These are phyloP conservation scores for Mortierella sp. DNA, from an alignment of 371 early-diverging fungal genomes.

Conservation along the genomic window DNA sequence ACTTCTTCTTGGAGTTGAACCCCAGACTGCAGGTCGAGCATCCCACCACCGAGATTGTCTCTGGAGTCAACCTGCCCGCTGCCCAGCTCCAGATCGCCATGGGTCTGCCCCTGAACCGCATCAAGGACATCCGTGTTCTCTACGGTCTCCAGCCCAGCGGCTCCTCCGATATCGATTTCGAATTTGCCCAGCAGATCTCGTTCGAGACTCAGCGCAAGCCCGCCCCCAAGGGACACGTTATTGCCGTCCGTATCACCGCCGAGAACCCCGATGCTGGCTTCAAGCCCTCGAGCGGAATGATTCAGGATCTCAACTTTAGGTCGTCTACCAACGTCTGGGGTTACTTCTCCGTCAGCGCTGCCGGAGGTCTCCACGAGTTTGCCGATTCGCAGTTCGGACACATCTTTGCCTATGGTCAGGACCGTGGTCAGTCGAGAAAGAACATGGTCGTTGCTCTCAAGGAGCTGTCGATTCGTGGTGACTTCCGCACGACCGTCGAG, in stretches of 20 bases:
- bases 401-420: conserved; percentile 97
- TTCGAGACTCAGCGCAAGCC: conserved; percentile 90
- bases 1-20: conserved; percentile 98
- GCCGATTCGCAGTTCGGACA: conserved; percentile 99
- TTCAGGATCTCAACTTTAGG: conserved; percentile 96
- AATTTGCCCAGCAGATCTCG: conserved; percentile 82
- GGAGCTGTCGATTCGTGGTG: conserved; percentile 98
- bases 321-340: conserved; percentile 97
- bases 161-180: conserved; percentile 94
- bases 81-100: conserved; percentile 98
- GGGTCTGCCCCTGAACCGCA: conserved; percentile 96
- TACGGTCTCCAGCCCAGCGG: conserved; percentile 91
- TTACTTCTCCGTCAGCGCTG: conserved; percentile 96
- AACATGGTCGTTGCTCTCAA: conserved; percentile 98
- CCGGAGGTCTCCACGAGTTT: conserved; percentile 97
- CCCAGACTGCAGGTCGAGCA: conserved; percentile 99
- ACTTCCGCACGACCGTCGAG: conserved; percentile 98
- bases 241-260: conserved; percentile 99
- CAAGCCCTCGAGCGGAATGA: conserved; percentile 96
- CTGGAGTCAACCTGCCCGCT: conserved; percentile 97
- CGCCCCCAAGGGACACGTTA: conserved; percentile 97
- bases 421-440: conserved; percentile 93
- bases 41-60: conserved; percentile 99
- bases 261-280: conserved; percentile 99
- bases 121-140: conserved; percentile 95